Conservation (phyloP, 805 yeast genomes). For the Candida xyloterini region DNA sequence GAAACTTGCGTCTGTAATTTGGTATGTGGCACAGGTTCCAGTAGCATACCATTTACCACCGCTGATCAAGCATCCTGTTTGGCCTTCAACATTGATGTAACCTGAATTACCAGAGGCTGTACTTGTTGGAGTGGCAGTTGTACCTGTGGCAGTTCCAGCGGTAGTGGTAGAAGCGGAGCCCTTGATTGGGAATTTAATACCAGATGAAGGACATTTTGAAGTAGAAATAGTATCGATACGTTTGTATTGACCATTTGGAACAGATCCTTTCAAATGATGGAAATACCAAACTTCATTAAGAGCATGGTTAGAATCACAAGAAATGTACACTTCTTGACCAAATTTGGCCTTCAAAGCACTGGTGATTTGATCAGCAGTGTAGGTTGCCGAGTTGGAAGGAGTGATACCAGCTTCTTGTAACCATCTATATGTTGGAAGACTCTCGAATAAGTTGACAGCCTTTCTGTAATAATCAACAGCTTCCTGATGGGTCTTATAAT, state of each 20-base stretch:
- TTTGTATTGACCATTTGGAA: slow-evolving; percentile 59
- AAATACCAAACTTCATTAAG: slow-evolving; percentile 77
- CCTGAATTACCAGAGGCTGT: slow-evolving; percentile 42
- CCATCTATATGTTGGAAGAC: slow-evolving; percentile 65
- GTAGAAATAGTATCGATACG: slow-evolving; percentile 57
- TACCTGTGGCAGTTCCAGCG: slow-evolving; percentile 24
- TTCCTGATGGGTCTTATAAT: slow-evolving; percentile 34
- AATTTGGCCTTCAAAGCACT: slow-evolving; percentile 49
- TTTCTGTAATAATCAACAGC: slow-evolving; percentile 71
- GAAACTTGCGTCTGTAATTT: slow-evolving; percentile 52
- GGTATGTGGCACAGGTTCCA: slow-evolving; percentile 85
- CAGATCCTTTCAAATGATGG: slow-evolving; percentile 70
- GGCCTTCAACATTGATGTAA: slow-evolving; percentile 45
- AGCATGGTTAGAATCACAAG: slow-evolving; percentile 53
- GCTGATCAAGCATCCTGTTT: slow-evolving; percentile 75
- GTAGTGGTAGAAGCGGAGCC: slow-evolving; percentile 25
- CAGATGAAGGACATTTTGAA: slow-evolving; percentile 64
- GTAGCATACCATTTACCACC: slow-evolving; percentile 80
- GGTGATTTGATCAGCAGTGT: slow-evolving; percentile 53
- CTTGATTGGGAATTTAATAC: slow-evolving; percentile 75
- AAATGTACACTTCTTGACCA: slow-evolving; percentile 56
- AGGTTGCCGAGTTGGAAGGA: slow-evolving; percentile 59
- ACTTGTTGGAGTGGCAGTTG: slow-evolving; percentile 34
- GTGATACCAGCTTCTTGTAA: slow-evolving; percentile 64
- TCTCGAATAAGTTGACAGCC: slow-evolving; percentile 54